These are phyloP conservation scores for Diaporthe citrichinensis DNA, from an alignment of 2,329 filamentous ascomycete species.

Conservation along the genomic window DNA sequence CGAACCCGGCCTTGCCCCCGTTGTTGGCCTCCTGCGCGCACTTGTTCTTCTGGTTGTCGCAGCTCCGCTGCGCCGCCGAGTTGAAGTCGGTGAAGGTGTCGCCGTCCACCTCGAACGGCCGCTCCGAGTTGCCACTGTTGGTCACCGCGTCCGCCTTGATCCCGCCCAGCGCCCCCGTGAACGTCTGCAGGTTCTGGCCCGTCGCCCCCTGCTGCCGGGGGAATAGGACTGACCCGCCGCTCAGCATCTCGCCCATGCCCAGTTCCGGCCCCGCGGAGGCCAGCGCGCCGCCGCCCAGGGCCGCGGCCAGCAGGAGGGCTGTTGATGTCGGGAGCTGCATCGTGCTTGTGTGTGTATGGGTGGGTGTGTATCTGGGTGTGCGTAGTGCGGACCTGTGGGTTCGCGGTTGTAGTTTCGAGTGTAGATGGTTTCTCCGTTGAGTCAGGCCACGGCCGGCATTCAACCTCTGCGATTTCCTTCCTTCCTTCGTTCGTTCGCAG, in stretches of 20 bases:
- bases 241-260: conserved; percentile 50
- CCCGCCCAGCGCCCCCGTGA: conserved; percentile 57
- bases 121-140: conserved; percentile 54
- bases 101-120: conserved; percentile 60
- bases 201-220: conserved; percentile 48
- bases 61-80: conserved; percentile 59
- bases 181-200: conserved; percentile 57
- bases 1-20: conserved; percentile 48
- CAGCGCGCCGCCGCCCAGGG: conserved; percentile 1
- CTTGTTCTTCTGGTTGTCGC: conserved; percentile 64
- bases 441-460: background rate
- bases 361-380: background rate
- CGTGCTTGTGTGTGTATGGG: background rate
- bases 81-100: conserved; percentile 62
- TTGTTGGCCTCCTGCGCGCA: conserved; percentile 61
- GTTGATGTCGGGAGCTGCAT: conserved; percentile 18
- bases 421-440: background rate
- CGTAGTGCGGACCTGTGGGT: background rate
- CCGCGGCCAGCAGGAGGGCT: conserved; percentile 28
- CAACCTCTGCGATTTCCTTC: background rate
- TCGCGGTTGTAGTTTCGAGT: background rate
- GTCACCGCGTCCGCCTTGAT: conserved; percentile 55
- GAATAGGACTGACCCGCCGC: conserved; percentile 52
- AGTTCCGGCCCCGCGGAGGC: conserved; percentile 45
- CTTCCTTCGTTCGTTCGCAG: background rate